Evolutionary conservation across 495 filamentous ascomycete genomes (phyloP).

Genomic region (Paragyromitra xinjiangensis): DNA sequence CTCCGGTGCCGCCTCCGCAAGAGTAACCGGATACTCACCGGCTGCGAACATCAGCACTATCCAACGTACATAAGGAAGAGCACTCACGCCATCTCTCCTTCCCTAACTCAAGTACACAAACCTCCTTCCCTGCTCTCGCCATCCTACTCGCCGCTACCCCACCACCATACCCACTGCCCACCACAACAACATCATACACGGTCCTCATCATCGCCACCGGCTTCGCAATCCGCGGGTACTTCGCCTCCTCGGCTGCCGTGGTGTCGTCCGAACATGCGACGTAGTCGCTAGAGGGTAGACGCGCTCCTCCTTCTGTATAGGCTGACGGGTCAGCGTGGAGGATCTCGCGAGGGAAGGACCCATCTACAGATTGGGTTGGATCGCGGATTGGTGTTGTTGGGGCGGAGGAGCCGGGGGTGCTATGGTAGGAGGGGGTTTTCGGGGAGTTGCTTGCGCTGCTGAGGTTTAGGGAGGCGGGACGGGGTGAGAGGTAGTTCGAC

Average conservation of each 20-base stretch:
- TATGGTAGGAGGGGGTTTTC: not conserved
- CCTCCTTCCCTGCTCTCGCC: constrained; percentile 68
- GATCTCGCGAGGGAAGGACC: constrained; percentile 17
- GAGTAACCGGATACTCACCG: constrained; percentile 67
- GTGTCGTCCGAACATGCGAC: constrained; percentile 12
- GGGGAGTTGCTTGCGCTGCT: not conserved
- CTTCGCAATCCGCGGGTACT: constrained; percentile 66
- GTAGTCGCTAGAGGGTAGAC: constrained; percentile 3
- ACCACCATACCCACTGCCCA: constrained; percentile 75
- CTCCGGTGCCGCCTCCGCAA: constrained; percentile 62
- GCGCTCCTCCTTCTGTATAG: constrained; percentile 16
- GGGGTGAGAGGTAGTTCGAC: not conserved
- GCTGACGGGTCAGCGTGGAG: constrained; percentile 15
- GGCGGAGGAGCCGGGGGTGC: not conserved
- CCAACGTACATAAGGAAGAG: not conserved
- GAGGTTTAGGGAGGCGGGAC: not conserved
- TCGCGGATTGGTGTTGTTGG: not conserved
- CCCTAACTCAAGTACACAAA: constrained; percentile 71
- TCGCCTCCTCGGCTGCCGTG: not conserved
- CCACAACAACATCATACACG: constrained; percentile 71
- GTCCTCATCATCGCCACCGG: constrained; percentile 67
- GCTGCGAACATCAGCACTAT: constrained; percentile 52
- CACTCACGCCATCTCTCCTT: constrained; percentile 68
- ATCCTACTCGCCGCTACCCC: constrained; percentile 72
- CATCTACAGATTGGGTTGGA: not conserved